These are phyloP conservation scores for Adansonia madagascariensis DNA, from an alignment of 441 rosid genomes.

Conservation along the genomic window DNA sequence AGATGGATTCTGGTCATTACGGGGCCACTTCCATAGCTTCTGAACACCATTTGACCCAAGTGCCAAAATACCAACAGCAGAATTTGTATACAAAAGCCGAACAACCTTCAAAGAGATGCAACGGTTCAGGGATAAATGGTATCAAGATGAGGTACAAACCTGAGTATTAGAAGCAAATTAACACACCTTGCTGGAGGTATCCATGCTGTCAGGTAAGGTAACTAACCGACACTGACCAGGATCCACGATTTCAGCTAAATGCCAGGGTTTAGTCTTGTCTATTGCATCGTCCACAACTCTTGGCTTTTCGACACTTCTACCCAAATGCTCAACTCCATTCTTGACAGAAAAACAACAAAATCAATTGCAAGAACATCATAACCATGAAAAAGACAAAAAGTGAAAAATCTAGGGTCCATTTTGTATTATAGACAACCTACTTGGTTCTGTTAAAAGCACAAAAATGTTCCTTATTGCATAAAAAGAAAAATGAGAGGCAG, in stretches of 20 bases:
- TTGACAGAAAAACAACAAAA: slow-evolving; percentile 36
- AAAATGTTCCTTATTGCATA: background rate
- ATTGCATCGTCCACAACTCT: slow-evolving; percentile 56
- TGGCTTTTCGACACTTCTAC: slow-evolving; percentile 67
- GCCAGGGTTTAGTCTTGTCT: slow-evolving; percentile 77
- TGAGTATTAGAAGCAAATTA: slow-evolving; percentile 21
- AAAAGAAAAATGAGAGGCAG: background rate
- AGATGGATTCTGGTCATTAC: slow-evolving; percentile 74
- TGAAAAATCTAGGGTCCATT: background rate
- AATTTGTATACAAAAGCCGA: slow-evolving; percentile 85
- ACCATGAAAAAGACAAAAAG: background rate
- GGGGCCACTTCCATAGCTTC: slow-evolving; percentile 89
- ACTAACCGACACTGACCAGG: slow-evolving; percentile 61
- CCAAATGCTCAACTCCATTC: slow-evolving; percentile 76
- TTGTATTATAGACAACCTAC: background rate
- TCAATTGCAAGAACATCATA: slow-evolving; percentile 21
- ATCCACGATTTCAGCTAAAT: slow-evolving; percentile 68
- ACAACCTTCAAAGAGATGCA: slow-evolving; percentile 54
- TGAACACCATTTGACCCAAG: slow-evolving; percentile 81
- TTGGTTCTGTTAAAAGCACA: background rate
- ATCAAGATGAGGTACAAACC: slow-evolving; percentile 14
- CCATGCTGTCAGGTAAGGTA: slow-evolving; percentile 65
- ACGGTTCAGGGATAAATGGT: slow-evolving; percentile 20
- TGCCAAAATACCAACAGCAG: slow-evolving; percentile 85
- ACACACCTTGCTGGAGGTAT: slow-evolving; percentile 74